phyloP scores from a whole-genome alignment of 768 basidiomycete genomes.

The Rossbeevera mucosa region DNA sequence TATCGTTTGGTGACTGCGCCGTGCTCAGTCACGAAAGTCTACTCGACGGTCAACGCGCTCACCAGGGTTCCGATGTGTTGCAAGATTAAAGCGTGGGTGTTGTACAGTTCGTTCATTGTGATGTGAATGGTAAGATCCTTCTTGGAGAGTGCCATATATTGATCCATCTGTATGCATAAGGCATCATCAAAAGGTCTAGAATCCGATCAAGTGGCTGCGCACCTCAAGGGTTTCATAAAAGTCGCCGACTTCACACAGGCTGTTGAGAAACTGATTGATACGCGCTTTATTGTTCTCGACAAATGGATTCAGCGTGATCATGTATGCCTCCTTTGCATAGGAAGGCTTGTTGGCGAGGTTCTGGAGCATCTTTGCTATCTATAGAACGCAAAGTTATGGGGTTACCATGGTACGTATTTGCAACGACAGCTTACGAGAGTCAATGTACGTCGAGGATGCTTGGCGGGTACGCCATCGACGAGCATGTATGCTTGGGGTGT shows the following conservation, averaged over 20 bases:
- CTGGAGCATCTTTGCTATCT: constrained; percentile 99
- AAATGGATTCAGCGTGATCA: constrained; percentile 97
- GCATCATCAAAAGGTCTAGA: not conserved
- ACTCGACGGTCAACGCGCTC: constrained; percentile 27
- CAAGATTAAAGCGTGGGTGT: constrained; percentile 91
- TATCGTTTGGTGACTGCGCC: constrained; percentile 88
- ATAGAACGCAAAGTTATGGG: constrained; percentile 4
- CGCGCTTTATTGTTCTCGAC: constrained; percentile 98
- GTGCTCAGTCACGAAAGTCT: constrained; percentile 1
- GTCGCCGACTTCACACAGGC: constrained; percentile 96
- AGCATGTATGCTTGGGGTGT: constrained; percentile 99
- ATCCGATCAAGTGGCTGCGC: constrained; percentile 15
- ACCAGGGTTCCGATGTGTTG: constrained; percentile 96
- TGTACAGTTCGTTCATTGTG: constrained; percentile 97
- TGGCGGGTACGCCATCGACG: constrained; percentile 95
- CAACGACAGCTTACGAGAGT: constrained; percentile 60
- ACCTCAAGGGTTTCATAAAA: constrained; percentile 99
- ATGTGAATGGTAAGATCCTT: constrained; percentile 98
- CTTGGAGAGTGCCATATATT: constrained; percentile 99
- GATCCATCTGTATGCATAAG: constrained; percentile 76
- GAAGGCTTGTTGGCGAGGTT: constrained; percentile 99
- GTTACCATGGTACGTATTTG: not conserved
- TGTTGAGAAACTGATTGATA: constrained; percentile 96
- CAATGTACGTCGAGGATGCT: constrained; percentile 93
- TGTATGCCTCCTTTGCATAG: constrained; percentile 96